These are phyloP conservation scores for Calendula officinalis DNA, from an alignment of 129 eudicot genomes.

Conservation along the genomic window DNA sequence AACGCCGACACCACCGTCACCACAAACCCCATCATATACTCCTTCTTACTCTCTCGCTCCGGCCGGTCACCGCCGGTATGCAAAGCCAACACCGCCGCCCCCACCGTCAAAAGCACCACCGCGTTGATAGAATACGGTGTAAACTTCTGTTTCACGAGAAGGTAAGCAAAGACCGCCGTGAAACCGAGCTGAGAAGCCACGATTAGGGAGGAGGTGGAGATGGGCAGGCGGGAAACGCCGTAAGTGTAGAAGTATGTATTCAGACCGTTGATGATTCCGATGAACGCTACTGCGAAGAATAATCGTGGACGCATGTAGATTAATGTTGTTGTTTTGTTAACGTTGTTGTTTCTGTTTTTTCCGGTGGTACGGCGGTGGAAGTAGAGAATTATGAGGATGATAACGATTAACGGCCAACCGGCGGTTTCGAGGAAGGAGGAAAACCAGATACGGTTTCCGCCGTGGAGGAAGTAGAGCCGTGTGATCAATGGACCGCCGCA, in stretches of 20 bases:
- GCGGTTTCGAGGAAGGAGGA: constrained; percentile 14
- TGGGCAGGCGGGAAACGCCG: constrained; percentile 32
- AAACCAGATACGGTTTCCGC: constrained; percentile 45
- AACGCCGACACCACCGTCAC: constrained; percentile 33
- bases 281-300: constrained; percentile 20
- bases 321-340: not conserved
- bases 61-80: constrained; percentile 43
- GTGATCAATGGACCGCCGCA: constrained; percentile 42
- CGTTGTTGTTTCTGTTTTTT: not conserved
- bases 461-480: constrained; percentile 51
- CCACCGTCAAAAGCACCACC: constrained; percentile 24
- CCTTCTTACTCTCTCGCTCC: constrained; percentile 19
- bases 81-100: constrained; percentile 41
- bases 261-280: constrained; percentile 26
- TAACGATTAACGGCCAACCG: constrained; percentile 33
- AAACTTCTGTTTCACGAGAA: no score
- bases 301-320: constrained; percentile 23
- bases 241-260: constrained; percentile 26
- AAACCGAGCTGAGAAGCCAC: constrained; percentile 45
- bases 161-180: constrained; percentile 36
- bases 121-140: no score
- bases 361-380: constrained; percentile 14
- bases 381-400: constrained; percentile 20
- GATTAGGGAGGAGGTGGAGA: constrained; percentile 33
- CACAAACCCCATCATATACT: constrained; percentile 25